Conservation (phyloP, 345 rosid genomes). For the Eutrema japonicum region DNA sequence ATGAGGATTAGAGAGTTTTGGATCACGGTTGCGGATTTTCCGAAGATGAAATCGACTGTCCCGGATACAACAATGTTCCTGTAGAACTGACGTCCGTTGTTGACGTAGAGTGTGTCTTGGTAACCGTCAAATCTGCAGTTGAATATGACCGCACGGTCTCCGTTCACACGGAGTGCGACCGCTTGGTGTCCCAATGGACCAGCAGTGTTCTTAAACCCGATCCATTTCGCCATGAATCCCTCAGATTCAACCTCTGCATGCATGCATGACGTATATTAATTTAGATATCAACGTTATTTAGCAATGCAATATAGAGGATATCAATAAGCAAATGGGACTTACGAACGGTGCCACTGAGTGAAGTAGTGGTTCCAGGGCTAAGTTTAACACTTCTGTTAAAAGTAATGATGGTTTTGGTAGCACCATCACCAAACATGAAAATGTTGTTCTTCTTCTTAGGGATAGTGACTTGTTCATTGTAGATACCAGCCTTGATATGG, state of each 20-base stretch:
- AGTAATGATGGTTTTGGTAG: constrained; percentile 59
- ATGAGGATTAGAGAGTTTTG: constrained; percentile 69
- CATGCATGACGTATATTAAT: constrained; percentile 16
- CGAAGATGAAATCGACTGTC: constrained; percentile 81
- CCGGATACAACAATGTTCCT: constrained; percentile 73
- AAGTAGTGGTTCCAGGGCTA: constrained; percentile 48
- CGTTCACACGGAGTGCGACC: constrained; percentile 65
- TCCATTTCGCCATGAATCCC: constrained; percentile 63
- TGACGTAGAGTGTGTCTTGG: constrained; percentile 72
- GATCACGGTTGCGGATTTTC: constrained; percentile 58
- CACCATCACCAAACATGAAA: constrained; percentile 77
- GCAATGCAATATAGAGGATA: background rate
- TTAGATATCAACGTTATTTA: background rate
- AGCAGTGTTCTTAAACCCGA: constrained; percentile 73
- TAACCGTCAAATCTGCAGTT: constrained; percentile 68
- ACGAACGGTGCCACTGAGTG: constrained; percentile 53
- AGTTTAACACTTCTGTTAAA: constrained; percentile 52
- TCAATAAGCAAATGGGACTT: constrained; percentile 23
- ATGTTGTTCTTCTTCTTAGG: constrained; percentile 55
- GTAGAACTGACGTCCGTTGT: constrained; percentile 66
- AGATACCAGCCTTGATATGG: constrained; percentile 67
- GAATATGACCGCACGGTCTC: constrained; percentile 57
- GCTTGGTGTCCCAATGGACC: constrained; percentile 72
- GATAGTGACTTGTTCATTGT: constrained; percentile 51
- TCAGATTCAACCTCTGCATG: constrained; percentile 62